Evolutionary conservation across 768 basidiomycete species (phyloP).

Genomic region (Phanerochaete carnosa): DNA sequence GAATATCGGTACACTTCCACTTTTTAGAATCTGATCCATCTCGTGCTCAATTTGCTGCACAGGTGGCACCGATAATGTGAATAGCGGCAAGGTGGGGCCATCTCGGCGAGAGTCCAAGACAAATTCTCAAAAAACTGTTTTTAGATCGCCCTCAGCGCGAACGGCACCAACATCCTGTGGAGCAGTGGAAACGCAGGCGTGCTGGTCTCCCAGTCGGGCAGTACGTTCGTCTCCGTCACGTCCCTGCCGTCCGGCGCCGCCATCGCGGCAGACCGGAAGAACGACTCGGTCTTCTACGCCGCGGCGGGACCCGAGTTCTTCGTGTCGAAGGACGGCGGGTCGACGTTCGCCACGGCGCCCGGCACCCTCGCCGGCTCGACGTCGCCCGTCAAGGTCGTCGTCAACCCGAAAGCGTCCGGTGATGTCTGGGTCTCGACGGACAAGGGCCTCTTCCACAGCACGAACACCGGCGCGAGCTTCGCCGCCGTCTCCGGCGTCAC

Average conservation of each 20-base stretch:
- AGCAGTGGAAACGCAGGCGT: constrained; percentile 45
- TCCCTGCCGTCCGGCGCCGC: constrained; percentile 48
- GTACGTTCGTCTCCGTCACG: constrained; percentile 46
- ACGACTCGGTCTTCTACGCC: constrained; percentile 56
- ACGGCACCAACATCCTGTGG: constrained; percentile 59
- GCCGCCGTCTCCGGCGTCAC: constrained; percentile 40
- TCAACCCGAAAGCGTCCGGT: constrained; percentile 50
- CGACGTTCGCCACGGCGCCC: constrained; percentile 44
- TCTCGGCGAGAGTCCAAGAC: too few species aligned
- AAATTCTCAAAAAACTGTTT: background rate
- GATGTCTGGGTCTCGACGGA: constrained; percentile 67
- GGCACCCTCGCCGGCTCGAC: constrained; percentile 44
- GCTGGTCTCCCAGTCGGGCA: constrained; percentile 48
- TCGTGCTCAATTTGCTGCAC: background rate
- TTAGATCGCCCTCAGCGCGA: constrained; percentile 43
- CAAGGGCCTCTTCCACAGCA: constrained; percentile 55
- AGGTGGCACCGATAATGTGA: constrained; percentile 43
- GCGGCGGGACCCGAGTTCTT: constrained; percentile 56
- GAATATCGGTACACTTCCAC: constrained; percentile 37
- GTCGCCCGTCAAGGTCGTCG: constrained; percentile 48
- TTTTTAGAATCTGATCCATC: background rate
- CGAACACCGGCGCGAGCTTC: constrained; percentile 48
- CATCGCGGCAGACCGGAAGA: constrained; percentile 63
- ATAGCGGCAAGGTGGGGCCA: constrained; percentile 15
- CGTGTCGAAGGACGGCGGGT: constrained; percentile 53